phyloP scores from a whole-genome alignment of 306 rosid genomes.

The Phaseolus lunatus region DNA sequence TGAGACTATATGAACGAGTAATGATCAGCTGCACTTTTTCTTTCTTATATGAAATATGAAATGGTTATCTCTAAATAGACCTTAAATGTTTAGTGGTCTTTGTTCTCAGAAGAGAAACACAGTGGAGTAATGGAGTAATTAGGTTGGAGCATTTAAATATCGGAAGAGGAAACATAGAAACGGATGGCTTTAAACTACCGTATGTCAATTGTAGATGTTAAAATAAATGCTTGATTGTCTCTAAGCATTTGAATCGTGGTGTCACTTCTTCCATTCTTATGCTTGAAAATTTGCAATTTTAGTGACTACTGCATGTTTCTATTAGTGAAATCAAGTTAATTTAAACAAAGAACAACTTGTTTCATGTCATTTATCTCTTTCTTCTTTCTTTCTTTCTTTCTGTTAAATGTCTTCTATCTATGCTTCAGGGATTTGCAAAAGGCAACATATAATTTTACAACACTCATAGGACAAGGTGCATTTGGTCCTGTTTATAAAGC shows the following conservation, averaged over 20 bases:
- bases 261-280: not conserved
- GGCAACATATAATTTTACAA: constrained; percentile 91
- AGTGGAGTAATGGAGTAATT: not conserved
- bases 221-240: constrained; percentile 10
- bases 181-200: constrained; percentile 1
- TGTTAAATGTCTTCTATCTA: constrained; percentile 17
- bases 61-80: not conserved
- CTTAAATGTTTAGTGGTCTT: not conserved
- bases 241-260: constrained; percentile 9
- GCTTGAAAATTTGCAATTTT: constrained; percentile 6
- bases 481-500: constrained; percentile 99
- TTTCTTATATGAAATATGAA: constrained; percentile 8
- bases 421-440: constrained; percentile 89
- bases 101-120: constrained; percentile 24
- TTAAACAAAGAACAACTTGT: constrained; percentile 13
- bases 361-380: constrained; percentile 21
- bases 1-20: not conserved
- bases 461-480: constrained; percentile 96
- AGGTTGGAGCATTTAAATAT: constrained; percentile 15
- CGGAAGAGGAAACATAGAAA: not conserved
- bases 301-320: constrained; percentile 6
- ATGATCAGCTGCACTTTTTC: not conserved
- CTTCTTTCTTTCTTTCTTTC: constrained; percentile 24
- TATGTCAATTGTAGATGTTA: not conserved
- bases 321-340: constrained; percentile 9